Conservation (phyloP, 2,329 filamentous ascomycete genomes). For the Penicillium frequentans region DNA sequence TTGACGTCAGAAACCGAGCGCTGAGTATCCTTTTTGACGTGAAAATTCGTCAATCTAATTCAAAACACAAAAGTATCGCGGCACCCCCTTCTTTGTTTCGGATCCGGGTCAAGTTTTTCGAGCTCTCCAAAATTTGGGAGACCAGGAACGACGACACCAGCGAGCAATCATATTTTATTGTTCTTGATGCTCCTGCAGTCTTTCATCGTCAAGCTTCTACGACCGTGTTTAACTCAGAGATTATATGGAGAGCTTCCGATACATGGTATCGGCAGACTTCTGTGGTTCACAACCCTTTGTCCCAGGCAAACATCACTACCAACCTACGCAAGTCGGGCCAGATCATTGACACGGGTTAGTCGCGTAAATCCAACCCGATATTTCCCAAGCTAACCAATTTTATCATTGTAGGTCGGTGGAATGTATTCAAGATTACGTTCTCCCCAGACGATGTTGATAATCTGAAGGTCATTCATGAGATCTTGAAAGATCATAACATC, state of each 20-base stretch:
- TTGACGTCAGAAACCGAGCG: conserved; percentile 47
- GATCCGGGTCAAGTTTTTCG: conserved; percentile 47
- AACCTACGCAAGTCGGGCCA: conserved; percentile 51
- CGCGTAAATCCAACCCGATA: too few relatives aligned
- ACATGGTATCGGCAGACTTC: conserved; percentile 66
- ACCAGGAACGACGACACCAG: conserved; percentile 18
- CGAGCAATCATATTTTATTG: conserved; percentile 35
- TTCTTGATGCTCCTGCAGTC: conserved; percentile 45
- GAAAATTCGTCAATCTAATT: background rate
- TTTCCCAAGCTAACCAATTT: conserved; percentile 5
- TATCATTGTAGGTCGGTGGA: conserved; percentile 57
- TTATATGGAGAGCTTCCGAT: conserved; percentile 57
- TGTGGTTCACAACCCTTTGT: conserved; percentile 51
- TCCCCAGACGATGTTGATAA: conserved; percentile 25
- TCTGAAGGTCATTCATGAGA: conserved; percentile 45
- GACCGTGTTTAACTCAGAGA: conserved; percentile 43
- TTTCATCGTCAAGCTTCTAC: conserved; percentile 43
- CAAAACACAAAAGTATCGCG: background rate
- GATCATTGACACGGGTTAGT: conserved; percentile 60
- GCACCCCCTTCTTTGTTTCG: conserved; percentile 33
- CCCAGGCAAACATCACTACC: conserved; percentile 38
- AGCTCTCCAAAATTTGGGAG: conserved; percentile 43
- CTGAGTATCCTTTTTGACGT: conserved; percentile 49
- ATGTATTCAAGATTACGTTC: conserved; percentile 57
- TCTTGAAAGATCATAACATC: conserved; percentile 74